phyloP scores from a whole-genome alignment of 1,139 yeast genomes.

The Hansenula lynferdii region DNA sequence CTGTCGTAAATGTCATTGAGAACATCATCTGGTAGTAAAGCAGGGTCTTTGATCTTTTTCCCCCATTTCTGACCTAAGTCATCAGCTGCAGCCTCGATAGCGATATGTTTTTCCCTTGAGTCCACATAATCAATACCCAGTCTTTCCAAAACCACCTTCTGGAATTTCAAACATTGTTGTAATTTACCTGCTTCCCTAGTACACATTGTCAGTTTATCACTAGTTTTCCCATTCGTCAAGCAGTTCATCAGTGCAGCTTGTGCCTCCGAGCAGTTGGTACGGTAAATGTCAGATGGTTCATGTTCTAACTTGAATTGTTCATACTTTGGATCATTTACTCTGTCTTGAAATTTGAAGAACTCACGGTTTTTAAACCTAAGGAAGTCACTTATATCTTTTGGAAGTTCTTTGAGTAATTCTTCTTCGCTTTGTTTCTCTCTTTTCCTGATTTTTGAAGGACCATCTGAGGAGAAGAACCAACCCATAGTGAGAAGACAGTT shows the following conservation, averaged over 20 bases:
- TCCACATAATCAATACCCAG: constrained; percentile 27
- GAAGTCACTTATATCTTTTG: neutral
- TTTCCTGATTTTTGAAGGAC: no score
- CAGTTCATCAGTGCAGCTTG: constrained; percentile 18
- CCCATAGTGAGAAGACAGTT: neutral
- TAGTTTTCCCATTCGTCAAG: constrained; percentile 17
- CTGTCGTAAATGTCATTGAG: constrained; percentile 5
- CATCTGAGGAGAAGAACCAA: no score
- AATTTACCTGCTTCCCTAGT: constrained; percentile 10
- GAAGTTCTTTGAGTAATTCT: neutral
- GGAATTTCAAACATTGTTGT: constrained; percentile 28
- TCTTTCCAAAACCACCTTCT: constrained; percentile 26
- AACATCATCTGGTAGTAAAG: constrained; percentile 1
- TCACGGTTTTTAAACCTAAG: neutral
- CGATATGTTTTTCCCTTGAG: constrained; percentile 20
- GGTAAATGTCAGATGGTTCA: neutral
- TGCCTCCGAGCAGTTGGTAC: constrained; percentile 23
- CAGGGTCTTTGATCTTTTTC: constrained; percentile 8
- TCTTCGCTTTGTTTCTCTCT: neutral
- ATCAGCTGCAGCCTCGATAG: constrained; percentile 28
- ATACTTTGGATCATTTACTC: neutral
- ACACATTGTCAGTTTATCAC: constrained; percentile 19
- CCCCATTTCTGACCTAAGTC: constrained; percentile 26
- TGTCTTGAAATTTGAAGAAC: neutral
- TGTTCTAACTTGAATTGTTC: neutral